Conservation (phyloP, 305 asterid species). For the Fraxinus latifolia region DNA sequence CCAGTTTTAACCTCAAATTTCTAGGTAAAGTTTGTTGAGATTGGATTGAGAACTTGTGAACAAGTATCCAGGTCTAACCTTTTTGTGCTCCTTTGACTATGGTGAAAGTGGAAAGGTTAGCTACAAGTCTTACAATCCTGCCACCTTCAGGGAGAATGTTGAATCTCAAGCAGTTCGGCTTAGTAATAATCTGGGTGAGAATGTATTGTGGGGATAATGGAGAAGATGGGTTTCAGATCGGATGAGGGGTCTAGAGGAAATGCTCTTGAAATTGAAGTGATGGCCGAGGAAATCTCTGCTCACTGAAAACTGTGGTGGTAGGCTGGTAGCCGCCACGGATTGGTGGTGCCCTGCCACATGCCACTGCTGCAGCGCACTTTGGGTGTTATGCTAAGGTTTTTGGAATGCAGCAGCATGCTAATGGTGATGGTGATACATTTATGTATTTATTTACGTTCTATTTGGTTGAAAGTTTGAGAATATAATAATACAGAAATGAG, state of each 20-base stretch:
- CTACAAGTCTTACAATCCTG: neutral
- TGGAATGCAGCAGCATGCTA: slow-evolving; percentile 49
- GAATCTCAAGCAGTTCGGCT: neutral
- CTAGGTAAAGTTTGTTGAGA: neutral
- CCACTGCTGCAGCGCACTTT: slow-evolving; percentile 53
- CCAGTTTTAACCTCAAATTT: neutral
- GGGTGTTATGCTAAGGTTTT: slow-evolving; percentile 60
- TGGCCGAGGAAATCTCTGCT: neutral
- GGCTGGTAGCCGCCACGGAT: neutral
- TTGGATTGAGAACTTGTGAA: neutral
- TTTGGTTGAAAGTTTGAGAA: neutral
- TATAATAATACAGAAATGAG: neutral
- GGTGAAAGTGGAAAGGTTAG: neutral
- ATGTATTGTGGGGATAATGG: neutral
- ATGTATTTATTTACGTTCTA: neutral
- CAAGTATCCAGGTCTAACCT: neutral
- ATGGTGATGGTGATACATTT: slow-evolving; percentile 18
- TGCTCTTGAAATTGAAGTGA: neutral
- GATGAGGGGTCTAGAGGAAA: neutral
- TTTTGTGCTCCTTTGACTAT: neutral
- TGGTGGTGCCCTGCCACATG: slow-evolving; percentile 23
- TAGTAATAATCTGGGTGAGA: neutral
- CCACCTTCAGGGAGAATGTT: neutral
- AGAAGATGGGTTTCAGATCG: neutral
- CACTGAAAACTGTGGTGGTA: neutral